Conservation (phyloP, 1,284 basidiomycete genomes). For the Austroboletus novae-zelandiae region DNA sequence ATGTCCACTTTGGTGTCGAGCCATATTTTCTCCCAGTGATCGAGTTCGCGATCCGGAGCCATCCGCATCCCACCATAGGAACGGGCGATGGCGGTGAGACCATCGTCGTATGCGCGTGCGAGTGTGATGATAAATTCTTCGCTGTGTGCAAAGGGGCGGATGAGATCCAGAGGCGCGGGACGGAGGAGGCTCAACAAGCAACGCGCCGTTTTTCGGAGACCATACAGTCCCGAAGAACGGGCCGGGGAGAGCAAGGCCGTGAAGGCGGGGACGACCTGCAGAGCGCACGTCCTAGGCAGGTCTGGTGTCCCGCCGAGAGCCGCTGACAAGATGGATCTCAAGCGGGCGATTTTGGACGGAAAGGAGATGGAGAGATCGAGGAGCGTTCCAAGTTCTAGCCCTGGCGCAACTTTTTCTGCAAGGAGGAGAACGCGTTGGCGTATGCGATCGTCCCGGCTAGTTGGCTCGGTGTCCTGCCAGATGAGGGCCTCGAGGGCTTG, state of each 20-base stretch:
- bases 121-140: slow-evolving; percentile 55
- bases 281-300: slow-evolving; percentile 35
- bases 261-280: slow-evolving; percentile 56
- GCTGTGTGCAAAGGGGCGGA: slow-evolving; percentile 49
- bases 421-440: slow-evolving; percentile 53
- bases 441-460: slow-evolving; percentile 44
- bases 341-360: slow-evolving; percentile 41
- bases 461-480: slow-evolving; percentile 41
- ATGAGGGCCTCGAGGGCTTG: slow-evolving; percentile 52
- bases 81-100: slow-evolving; percentile 49
- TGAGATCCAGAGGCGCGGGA: slow-evolving; percentile 44
- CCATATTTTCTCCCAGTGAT: slow-evolving; percentile 68
- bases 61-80: slow-evolving; percentile 57
- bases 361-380: slow-evolving; percentile 64
- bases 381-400: slow-evolving; percentile 50
- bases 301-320: slow-evolving; percentile 36
- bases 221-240: slow-evolving; percentile 53
- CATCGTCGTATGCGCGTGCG: slow-evolving; percentile 56
- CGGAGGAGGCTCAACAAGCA: slow-evolving; percentile 56
- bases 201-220: slow-evolving; percentile 58
- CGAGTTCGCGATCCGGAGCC: slow-evolving; percentile 35
- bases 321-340: slow-evolving; percentile 43
- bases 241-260: slow-evolving; percentile 44
- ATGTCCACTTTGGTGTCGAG: slow-evolving; percentile 70
- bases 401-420: slow-evolving; percentile 49